Percentiles rank a stretch among this genome's conserved stretches.
These are phyloP conservation scores for Rosa multiflora DNA, from an alignment of 306 rosid genomes.

Conservation along the genomic window DNA sequence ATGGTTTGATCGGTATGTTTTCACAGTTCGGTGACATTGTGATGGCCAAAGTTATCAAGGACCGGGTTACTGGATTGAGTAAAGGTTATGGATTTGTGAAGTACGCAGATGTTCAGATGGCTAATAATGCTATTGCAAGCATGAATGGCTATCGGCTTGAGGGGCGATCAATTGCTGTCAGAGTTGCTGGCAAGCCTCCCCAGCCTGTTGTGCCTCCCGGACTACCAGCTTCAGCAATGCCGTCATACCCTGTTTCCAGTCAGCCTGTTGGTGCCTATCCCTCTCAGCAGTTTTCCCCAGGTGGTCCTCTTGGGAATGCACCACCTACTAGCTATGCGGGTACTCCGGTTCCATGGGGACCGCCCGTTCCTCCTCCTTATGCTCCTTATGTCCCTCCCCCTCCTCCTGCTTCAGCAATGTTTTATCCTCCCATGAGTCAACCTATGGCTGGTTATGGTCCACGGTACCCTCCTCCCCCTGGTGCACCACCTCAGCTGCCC, in stretches of 20 bases:
- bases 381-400: conserved; percentile 74
- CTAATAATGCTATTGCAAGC: conserved; percentile 77
- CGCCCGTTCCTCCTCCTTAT: conserved; percentile 82
- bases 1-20: conserved; percentile 78
- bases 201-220: conserved; percentile 90
- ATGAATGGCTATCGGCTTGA: conserved; percentile 96
- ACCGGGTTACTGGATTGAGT: conserved; percentile 75
- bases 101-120: conserved; percentile 89
- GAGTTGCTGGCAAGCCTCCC: conserved; percentile 98
- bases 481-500: conserved; percentile 69
- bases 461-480: conserved; percentile 92
- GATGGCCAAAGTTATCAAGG: conserved; percentile 97
- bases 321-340: conserved; percentile 59
- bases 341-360: conserved; percentile 93
- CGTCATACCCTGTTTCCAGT: conserved; percentile 71
- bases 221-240: conserved; percentile 68
- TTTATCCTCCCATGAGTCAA: conserved; percentile 71
- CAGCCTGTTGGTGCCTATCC: conserved; percentile 83
- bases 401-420: conserved; percentile 81
- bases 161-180: conserved; percentile 92
- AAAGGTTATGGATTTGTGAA: conserved; percentile 97
- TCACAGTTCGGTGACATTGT: conserved; percentile 94
- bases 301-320: conserved; percentile 72
- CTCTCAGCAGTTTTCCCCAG: conserved; percentile 77
- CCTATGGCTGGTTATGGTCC: conserved; percentile 75